Evolutionary conservation across 108 stramenopile species (phyloP), one percentile per base, ranked within the genome.

Genomic region (Cyclostephanos tholiformis): DNA sequence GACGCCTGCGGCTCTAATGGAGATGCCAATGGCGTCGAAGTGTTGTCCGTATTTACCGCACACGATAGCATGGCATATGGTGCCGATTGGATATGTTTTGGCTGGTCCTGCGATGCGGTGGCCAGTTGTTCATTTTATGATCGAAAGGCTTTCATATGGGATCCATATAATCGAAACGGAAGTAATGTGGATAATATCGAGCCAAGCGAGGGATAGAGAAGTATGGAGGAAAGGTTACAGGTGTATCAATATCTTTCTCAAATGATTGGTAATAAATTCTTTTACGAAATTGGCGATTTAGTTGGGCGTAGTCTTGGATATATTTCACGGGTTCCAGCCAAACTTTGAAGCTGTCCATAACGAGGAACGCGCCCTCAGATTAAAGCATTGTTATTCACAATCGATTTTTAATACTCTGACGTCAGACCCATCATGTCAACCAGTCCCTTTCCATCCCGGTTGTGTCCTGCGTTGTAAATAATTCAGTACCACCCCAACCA

Each of bases 11-110:
- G 50, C 39, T 50, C 17, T 43, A 67, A 59, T 41, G 0, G 57
- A 29, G 44, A 30, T 16, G 65, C 50, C 25, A 60, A 63, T 17
- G 65, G 73, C 19, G 60, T 77, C 10, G 61, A 74, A 53, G 32
- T 79, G 11, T 14, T 74, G 29, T 76, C 75, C 26, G 59, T 82
- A 57, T 95, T 95, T 69, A 84, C 82, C 13, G 72, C 80, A 22
- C 94, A 95, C 67, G 64, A 92, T 26, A 90, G 89, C 68, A 93
- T 95, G 94, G 90, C 91, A 17, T 95, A 95, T 78, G 94, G 94
- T 10, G 89, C 90, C 6, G 91, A 91, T 82, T 95, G 94, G 94
- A 61, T 95, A 41, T 64, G 64, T 8, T 70, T 84, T 51, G 74
- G 43, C 16, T 26, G 13, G 62, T 12, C 19, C 23, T 11, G 23